Conservation (phyloP, 1,139 yeast species). For the Eremothecium cymbalariae region DNA sequence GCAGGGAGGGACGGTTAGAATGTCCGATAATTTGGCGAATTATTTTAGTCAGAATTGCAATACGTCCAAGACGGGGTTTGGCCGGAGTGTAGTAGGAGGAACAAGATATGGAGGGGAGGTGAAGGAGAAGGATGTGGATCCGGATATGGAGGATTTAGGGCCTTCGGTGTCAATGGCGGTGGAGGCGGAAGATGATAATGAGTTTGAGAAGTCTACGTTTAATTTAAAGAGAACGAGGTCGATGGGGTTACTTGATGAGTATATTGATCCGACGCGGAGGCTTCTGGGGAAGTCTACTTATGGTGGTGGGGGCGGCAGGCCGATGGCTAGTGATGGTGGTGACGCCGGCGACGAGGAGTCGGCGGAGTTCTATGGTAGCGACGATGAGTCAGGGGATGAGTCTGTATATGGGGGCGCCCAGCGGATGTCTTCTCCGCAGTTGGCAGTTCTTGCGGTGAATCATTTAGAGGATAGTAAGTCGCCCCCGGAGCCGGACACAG, state of each 20-base stretch:
- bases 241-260: constrained; percentile 71
- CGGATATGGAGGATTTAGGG: constrained; percentile 30
- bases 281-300: constrained; percentile 23
- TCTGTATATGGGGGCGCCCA: no score
- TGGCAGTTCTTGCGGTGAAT: background rate
- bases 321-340: constrained; percentile 14
- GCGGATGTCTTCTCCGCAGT: constrained; percentile 3
- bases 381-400: constrained; percentile 18
- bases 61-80: constrained; percentile 4
- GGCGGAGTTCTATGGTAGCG: constrained; percentile 15
- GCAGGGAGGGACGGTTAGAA: no score
- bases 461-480: constrained; percentile 15
- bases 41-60: constrained; percentile 17
- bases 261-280: constrained; percentile 40
- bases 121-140: constrained; percentile 9
- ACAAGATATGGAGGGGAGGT: constrained; percentile 2
- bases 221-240: constrained; percentile 77
- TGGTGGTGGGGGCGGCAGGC: constrained; percentile 18
- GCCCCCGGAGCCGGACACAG: constrained; percentile 34
- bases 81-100: constrained; percentile 5
- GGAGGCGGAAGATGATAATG: constrained; percentile 64
- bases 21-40: constrained; percentile 25
- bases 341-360: constrained; percentile 18
- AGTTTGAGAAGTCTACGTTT: constrained; percentile 65
- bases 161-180: constrained; percentile 41